These are phyloP conservation scores for Centrapalus pauciflorus DNA, from an alignment of 129 eudicot genomes.

Conservation along the genomic window DNA sequence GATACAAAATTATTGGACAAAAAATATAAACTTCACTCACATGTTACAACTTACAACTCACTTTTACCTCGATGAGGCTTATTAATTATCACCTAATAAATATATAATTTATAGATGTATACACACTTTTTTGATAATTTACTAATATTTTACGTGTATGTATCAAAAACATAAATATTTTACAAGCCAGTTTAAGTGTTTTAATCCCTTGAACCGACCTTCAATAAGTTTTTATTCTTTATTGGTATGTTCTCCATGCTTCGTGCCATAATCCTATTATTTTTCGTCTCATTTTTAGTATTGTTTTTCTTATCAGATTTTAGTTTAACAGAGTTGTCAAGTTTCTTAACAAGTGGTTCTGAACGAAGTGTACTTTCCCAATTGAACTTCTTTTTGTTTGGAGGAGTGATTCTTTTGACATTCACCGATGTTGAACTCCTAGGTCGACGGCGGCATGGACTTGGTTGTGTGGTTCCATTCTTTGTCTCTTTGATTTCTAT, in stretches of 20 bases:
- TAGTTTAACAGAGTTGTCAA: not conserved
- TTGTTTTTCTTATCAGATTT: not conserved
- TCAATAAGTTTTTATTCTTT: not conserved
- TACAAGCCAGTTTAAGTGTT: not conserved
- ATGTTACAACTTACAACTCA: too few species aligned
- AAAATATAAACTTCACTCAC: too few species aligned
- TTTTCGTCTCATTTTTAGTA: not conserved
- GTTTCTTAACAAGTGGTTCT: conserved; percentile 7
- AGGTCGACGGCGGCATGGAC: not conserved
- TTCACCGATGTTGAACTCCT: not conserved
- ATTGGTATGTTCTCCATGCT: conserved; percentile 6
- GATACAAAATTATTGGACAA: too few species aligned
- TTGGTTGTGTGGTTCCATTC: conserved; percentile 21
- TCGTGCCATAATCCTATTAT: not conserved
- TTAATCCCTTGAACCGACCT: conserved; percentile 8
- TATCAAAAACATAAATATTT: not conserved
- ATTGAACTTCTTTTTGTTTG: conserved; percentile 37
- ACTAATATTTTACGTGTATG: not conserved
- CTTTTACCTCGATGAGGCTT: not conserved
- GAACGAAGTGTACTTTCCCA: conserved; percentile 71
- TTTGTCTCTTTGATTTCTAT: conserved; percentile 56
- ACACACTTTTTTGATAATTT: not conserved
- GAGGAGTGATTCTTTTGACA: not conserved
- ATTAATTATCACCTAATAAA: not conserved
- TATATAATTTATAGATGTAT: too few species aligned